phyloP scores from a whole-genome alignment of 2,329 filamentous ascomycete species.

The Corinectria fuckeliana region DNA sequence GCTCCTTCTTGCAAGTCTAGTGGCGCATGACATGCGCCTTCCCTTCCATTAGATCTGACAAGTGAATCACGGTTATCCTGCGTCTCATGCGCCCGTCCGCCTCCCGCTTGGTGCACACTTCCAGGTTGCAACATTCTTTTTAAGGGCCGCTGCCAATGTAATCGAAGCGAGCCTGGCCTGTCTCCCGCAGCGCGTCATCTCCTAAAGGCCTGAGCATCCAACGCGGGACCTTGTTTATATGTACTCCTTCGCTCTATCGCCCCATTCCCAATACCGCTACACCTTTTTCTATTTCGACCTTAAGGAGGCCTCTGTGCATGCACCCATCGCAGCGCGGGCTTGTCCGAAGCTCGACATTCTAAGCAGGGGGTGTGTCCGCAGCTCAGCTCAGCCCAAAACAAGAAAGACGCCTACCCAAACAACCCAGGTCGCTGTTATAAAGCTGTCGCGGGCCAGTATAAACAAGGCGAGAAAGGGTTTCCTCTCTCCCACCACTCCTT shows the following conservation, averaged over 20 bases:
- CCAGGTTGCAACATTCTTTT: no score
- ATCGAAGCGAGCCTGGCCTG: background rate
- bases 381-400: background rate
- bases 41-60: background rate
- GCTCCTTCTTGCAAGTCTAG: background rate
- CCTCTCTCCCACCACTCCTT: background rate
- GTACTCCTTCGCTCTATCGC: background rate
- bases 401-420: slow-evolving; percentile 1
- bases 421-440: background rate
- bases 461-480: background rate
- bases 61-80: background rate
- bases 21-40: background rate
- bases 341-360: background rate
- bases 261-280: slow-evolving; percentile 4
- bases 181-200: background rate
- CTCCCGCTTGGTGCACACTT: background rate
- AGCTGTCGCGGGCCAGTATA: background rate
- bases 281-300: background rate
- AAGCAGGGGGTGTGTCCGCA: background rate
- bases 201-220: background rate
- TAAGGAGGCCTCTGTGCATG: slow-evolving; percentile 14
- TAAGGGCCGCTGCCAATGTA: background rate
- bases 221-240: background rate
- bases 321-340: background rate
- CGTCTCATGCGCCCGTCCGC: background rate